These are phyloP conservation scores for Ogataea nakhonphanomensis DNA, from an alignment of 805 yeast species.

Conservation along the genomic window DNA sequence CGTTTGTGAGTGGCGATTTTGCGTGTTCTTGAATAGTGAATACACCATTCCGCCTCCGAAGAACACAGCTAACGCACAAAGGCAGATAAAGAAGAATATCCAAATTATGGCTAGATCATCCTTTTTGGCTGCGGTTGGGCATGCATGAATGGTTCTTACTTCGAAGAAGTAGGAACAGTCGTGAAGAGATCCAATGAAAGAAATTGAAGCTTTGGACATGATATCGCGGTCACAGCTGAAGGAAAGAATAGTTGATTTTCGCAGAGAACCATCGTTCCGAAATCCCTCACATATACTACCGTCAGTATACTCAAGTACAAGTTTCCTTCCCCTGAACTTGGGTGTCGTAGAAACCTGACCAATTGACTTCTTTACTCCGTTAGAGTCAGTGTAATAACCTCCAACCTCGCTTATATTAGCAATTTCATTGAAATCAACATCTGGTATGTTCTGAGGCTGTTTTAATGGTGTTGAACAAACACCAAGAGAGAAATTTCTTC, in stretches of 20 bases:
- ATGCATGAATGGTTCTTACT: slow-evolving; percentile 79
- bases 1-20: slow-evolving; percentile 6
- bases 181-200: slow-evolving; percentile 66
- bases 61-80: slow-evolving; percentile 40
- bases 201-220: slow-evolving; percentile 57
- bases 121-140: slow-evolving; percentile 71
- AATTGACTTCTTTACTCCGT: slow-evolving; percentile 47
- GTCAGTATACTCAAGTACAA: slow-evolving; percentile 64
- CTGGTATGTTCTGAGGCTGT: slow-evolving; percentile 20
- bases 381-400: slow-evolving; percentile 49
- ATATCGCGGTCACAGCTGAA: slow-evolving; percentile 80
- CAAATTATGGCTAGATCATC: slow-evolving; percentile 64
- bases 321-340: slow-evolving; percentile 64
- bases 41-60: slow-evolving; percentile 41
- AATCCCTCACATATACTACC: slow-evolving; percentile 59
- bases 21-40: slow-evolving; percentile 27
- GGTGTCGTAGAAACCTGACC: slow-evolving; percentile 65
- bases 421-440: slow-evolving; percentile 33
- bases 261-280: slow-evolving; percentile 28
- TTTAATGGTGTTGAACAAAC: slow-evolving; percentile 58
- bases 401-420: slow-evolving; percentile 47
- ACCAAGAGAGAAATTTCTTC: slow-evolving; percentile 71
- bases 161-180: slow-evolving; percentile 85
- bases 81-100: slow-evolving; percentile 53
- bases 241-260: slow-evolving; percentile 63